A percentile compares a stretch with the other conserved stretches of the same genome.
Evolutionary conservation across 345 rosid species (phyloP).

Genomic region (Pugionium dolabratum): DNA sequence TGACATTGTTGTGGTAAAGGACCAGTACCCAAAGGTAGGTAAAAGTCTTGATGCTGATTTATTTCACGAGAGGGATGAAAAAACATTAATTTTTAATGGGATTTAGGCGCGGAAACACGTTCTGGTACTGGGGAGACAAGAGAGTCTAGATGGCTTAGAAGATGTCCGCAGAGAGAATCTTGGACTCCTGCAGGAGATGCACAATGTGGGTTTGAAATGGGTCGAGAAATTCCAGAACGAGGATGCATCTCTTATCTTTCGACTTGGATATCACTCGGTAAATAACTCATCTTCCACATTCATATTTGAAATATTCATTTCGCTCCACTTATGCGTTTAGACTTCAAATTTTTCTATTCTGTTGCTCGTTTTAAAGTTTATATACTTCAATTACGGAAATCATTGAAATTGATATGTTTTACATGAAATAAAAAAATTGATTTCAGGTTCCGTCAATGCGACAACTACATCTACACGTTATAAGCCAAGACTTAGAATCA

Average conservation of each 20-base stretch:
- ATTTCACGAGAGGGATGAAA: conserved; percentile 14
- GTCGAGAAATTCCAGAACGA: conserved; percentile 63
- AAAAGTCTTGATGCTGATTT: conserved; percentile 9
- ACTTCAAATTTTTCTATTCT: not conserved
- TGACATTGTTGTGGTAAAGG: conserved; percentile 69
- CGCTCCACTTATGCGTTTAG: no score
- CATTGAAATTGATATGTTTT: not conserved
- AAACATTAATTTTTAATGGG: not conserved
- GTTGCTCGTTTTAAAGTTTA: not conserved
- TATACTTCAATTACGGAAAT: conserved; percentile 13
- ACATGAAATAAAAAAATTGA: no score
- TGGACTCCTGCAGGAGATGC: conserved; percentile 58
- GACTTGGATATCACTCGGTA: conserved; percentile 96
- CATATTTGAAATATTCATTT: no score
- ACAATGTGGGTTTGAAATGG: conserved; percentile 76
- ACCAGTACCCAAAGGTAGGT: conserved; percentile 78
- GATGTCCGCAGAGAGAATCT: conserved; percentile 70
- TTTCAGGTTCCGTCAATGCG: conserved; percentile 45
- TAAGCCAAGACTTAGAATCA: conserved; percentile 92
- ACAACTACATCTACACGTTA: conserved; percentile 87
- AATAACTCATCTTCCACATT: conserved; percentile 16
- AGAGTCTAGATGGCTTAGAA: conserved; percentile 65
- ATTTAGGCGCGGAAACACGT: conserved; percentile 74
- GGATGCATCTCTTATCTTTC: conserved; percentile 70
- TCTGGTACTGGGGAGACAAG: conserved; percentile 60